Percentiles rank a stretch among this genome's conserved stretches.
Evolutionary conservation across 2,329 filamentous ascomycete species (phyloP).

Genomic region (Epicoccum sorghinum): DNA sequence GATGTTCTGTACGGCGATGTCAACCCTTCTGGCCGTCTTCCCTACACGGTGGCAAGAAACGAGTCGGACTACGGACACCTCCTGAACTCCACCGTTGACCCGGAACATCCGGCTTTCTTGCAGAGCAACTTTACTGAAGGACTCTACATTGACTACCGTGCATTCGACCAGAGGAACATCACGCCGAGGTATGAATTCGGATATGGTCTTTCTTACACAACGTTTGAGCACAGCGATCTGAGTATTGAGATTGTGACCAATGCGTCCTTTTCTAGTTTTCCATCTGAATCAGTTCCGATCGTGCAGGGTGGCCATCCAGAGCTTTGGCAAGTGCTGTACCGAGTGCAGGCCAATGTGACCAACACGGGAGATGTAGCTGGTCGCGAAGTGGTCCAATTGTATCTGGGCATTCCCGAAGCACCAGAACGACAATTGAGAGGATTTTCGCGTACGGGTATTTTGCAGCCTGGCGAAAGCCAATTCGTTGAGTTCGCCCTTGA

Average conservation of each 20-base stretch:
- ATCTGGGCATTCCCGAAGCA: conserved; percentile 70
- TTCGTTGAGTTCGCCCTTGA: conserved; percentile 71
- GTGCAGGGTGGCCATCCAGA: conserved; percentile 47
- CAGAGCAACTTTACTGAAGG: conserved; percentile 78
- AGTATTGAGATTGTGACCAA: conserved; percentile 59
- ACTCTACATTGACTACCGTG: conserved; percentile 78
- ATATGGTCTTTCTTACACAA: conserved; percentile 76
- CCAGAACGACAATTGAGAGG: conserved; percentile 69
- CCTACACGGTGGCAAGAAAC: conserved; percentile 77
- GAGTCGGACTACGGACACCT: conserved; percentile 71
- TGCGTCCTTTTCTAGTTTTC: conserved; percentile 23
- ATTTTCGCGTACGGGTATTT: conserved; percentile 72
- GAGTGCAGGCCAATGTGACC: conserved; percentile 67
- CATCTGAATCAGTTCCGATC: conserved; percentile 18
- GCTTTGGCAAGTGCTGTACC: conserved; percentile 72
- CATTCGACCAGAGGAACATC: conserved; percentile 69
- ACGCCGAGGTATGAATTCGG: conserved; percentile 81
- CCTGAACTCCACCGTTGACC: conserved; percentile 52
- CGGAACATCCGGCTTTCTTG: conserved; percentile 65
- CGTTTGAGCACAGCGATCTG: conserved; percentile 72
- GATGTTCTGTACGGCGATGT: conserved; percentile 80
- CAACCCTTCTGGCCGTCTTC: conserved; percentile 74
- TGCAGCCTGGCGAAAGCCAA: conserved; percentile 69
- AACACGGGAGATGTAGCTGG: conserved; percentile 71
- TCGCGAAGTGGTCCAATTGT: conserved; percentile 74